Evolutionary conservation across 2,329 filamentous ascomycete species (phyloP).

Genomic region (Plectosphaerella cucumerina): DNA sequence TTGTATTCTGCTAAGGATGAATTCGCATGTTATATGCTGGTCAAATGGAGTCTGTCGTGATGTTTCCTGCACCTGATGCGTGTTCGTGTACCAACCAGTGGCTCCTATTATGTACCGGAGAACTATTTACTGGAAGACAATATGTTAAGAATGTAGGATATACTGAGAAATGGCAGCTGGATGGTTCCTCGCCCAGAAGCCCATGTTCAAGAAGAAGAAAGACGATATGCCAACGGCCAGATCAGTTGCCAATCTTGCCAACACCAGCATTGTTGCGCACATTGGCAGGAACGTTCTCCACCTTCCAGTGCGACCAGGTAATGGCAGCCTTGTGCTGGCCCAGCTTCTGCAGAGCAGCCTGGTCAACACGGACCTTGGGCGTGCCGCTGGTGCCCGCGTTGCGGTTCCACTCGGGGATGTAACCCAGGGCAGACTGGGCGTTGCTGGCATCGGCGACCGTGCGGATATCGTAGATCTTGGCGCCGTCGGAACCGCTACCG

Average conservation of each 20-base stretch:
- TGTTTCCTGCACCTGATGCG: too few relatives aligned
- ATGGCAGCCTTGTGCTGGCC: conserved; percentile 14
- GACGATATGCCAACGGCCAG: too few relatives aligned
- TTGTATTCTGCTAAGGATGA: too few relatives aligned
- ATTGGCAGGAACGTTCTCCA: conserved; percentile 14
- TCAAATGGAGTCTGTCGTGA: too few relatives aligned
- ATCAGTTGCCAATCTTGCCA: conserved; percentile 11
- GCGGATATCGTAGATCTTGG: conserved; percentile 18
- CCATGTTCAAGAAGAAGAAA: too few relatives aligned
- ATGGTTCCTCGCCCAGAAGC: too few relatives aligned
- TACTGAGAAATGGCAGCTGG: too few relatives aligned
- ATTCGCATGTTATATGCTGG: too few relatives aligned
- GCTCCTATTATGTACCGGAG: too few relatives aligned
- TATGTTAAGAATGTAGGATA: too few relatives aligned
- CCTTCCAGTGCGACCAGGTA: conserved; percentile 14
- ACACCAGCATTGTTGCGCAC: conserved; percentile 18
- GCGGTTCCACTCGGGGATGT: conserved; percentile 19
- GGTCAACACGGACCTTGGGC: conserved; percentile 10
- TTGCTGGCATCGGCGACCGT: conserved; percentile 18
- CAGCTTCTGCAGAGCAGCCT: conserved; percentile 10
- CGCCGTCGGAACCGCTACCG: conserved; percentile 15
- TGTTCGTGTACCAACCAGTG: too few relatives aligned
- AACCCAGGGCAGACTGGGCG: conserved; percentile 13
- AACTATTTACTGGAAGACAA: too few relatives aligned
- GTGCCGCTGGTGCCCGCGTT: conserved; percentile 8